Evolutionary conservation across 1,139 yeast genomes (phyloP).

Genomic region (Scheffersomyces insectosa): DNA sequence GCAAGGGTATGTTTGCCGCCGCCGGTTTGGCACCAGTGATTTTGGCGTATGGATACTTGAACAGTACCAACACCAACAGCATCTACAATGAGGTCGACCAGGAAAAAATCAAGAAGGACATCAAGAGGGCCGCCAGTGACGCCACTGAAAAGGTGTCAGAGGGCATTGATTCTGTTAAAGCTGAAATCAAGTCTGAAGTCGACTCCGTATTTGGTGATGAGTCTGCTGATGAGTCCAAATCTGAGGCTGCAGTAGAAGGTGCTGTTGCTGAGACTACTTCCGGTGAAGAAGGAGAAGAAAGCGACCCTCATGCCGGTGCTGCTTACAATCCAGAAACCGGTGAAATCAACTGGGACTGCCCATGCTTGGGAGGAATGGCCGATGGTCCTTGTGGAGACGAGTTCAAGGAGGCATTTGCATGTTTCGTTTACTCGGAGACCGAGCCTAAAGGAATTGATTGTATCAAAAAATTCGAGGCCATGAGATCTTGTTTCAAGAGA

Average conservation of each 20-base stretch:
- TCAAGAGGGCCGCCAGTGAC: conserved; percentile 1
- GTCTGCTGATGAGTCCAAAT: conserved; percentile 2
- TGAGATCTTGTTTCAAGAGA: conserved; percentile 94
- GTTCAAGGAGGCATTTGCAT: conserved; percentile 92
- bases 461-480: conserved; percentile 82
- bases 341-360: conserved; percentile 99
- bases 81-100: conserved; percentile 6
- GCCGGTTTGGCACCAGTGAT: conserved; percentile 16
- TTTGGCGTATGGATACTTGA: conserved; percentile 10
- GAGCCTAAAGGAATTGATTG: conserved; percentile 99
- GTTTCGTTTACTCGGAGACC: conserved; percentile 91
- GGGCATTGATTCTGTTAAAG: conserved; percentile 4
- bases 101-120: conserved; percentile 2
- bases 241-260: conserved; percentile 22
- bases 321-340: conserved; percentile 98
- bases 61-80: conserved; percentile 8
- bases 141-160: background rate
- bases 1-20: conserved; percentile 10
- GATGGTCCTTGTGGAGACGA: conserved; percentile 98
- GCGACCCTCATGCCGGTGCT: conserved; percentile 44
- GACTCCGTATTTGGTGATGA: conserved; percentile 10
- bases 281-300: conserved; percentile 17
- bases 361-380: conserved; percentile 99
- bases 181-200: conserved; percentile 6
- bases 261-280: conserved; percentile 8